These are phyloP conservation scores for Aurantiochytrium sp. DNA, from an alignment of 108 stramenopile genomes.

Conservation along the genomic window DNA sequence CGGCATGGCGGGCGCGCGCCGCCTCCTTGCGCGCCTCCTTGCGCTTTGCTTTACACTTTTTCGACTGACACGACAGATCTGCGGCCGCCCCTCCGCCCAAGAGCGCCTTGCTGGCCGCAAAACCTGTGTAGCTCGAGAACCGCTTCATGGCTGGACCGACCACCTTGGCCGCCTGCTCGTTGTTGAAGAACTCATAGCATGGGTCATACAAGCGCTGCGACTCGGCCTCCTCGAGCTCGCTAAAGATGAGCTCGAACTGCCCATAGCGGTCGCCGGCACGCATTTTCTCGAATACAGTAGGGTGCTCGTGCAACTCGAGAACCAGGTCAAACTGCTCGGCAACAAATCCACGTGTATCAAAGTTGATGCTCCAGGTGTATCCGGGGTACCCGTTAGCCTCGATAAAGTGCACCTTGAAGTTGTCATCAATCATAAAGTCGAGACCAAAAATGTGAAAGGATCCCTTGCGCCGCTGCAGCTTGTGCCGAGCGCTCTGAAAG, in stretches of 20 bases:
- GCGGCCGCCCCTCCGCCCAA: not conserved
- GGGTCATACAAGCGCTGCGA: not conserved
- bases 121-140: not conserved
- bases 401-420: slow-evolving; percentile 17
- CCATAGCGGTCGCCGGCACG: slow-evolving; percentile 12
- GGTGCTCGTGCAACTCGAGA: slow-evolving; percentile 2
- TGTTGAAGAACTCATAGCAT: not conserved
- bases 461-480: not conserved
- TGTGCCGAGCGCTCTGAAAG: slow-evolving; percentile 6
- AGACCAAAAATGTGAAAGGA: slow-evolving; percentile 13
- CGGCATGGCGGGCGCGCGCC: not conserved
- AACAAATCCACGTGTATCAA: slow-evolving; percentile 1
- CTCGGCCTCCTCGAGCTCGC: slow-evolving; percentile 9
- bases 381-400: slow-evolving; percentile 14
- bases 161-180: not conserved
- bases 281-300: slow-evolving; percentile 4
- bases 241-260: not conserved
- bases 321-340: not conserved
- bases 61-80: not conserved
- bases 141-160: not conserved
- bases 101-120: not conserved
- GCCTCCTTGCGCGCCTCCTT: not conserved
- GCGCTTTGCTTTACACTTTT: not conserved
- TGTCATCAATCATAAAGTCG: slow-evolving; percentile 15
- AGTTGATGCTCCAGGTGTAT: slow-evolving; percentile 17